Evolutionary conservation across 805 yeast genomes (phyloP).

Genomic region (Candida krabiensis): DNA sequence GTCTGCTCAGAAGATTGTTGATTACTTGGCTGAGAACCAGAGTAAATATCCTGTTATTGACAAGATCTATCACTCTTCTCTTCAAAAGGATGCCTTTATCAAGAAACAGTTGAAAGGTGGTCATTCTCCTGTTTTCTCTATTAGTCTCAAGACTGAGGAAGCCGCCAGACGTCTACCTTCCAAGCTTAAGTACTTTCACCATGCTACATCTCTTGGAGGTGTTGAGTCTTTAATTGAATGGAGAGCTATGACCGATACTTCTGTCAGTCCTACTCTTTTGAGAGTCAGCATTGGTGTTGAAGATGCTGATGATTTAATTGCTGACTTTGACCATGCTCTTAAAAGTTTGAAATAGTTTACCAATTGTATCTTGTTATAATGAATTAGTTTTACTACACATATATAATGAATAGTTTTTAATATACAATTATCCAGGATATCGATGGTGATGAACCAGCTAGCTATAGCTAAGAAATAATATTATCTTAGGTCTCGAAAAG

Average conservation of each 20-base stretch:
- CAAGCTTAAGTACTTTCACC: slow-evolving; percentile 69
- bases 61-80: slow-evolving; percentile 66
- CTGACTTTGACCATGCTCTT: slow-evolving; percentile 69
- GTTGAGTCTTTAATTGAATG: slow-evolving; percentile 89
- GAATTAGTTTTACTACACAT: no score
- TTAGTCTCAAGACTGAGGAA: slow-evolving; percentile 49
- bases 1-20: slow-evolving; percentile 62
- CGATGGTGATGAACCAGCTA: no score
- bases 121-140: slow-evolving; percentile 71
- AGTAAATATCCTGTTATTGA: slow-evolving; percentile 48
- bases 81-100: slow-evolving; percentile 71
- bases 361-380: no score
- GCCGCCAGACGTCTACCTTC: slow-evolving; percentile 66
- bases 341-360: slow-evolving; percentile 10
- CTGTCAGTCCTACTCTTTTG: slow-evolving; percentile 55
- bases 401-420: no score
- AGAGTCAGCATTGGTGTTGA: slow-evolving; percentile 84
- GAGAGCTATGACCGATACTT: slow-evolving; percentile 73
- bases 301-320: slow-evolving; percentile 70
- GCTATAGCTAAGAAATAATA: no score
- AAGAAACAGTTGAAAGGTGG: slow-evolving; percentile 65
- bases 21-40: slow-evolving; percentile 52
- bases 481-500: no score
- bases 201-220: slow-evolving; percentile 93
- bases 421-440: no score